These are phyloP conservation scores for Thelonectria discophora DNA, from an alignment of 2,329 filamentous ascomycete species.

Conservation along the genomic window DNA sequence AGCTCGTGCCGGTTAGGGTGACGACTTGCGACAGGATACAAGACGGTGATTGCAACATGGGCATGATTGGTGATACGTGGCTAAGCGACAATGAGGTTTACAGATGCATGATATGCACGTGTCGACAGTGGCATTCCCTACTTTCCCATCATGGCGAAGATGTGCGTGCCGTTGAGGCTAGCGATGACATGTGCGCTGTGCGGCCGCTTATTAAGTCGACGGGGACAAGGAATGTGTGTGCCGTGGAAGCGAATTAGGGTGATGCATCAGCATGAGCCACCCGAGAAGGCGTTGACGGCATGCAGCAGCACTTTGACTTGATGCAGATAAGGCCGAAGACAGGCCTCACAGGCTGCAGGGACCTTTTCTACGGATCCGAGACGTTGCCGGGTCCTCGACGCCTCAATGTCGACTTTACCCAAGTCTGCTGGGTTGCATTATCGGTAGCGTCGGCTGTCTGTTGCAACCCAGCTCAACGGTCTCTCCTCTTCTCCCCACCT, in stretches of 20 bases:
- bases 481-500: slow-evolving; percentile 3
- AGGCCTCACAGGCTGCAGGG: slow-evolving; percentile 14
- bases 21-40: slow-evolving; percentile 33
- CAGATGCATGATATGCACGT: slow-evolving; percentile 22
- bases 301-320: neutral
- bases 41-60: slow-evolving; percentile 3
- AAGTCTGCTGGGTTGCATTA: slow-evolving; percentile 9
- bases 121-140: slow-evolving; percentile 7
- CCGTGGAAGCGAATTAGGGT: neutral
- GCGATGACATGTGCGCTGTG: slow-evolving; percentile 10
- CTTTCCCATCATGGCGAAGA: slow-evolving; percentile 1
- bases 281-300: neutral
- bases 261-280: neutral
- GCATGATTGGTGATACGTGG: slow-evolving; percentile 20
- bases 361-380: neutral
- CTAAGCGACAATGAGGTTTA: neutral
- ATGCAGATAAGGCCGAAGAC: no score
- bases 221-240: neutral
- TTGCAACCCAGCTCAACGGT: slow-evolving; percentile 6
- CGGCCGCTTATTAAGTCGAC: slow-evolving; percentile 3
- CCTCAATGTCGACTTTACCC: neutral
- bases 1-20: slow-evolving; percentile 18
- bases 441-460: slow-evolving; percentile 16
- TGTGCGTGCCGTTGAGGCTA: slow-evolving; percentile 11
- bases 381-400: slow-evolving; percentile 14